A percentile compares a stretch with the other conserved stretches of the same genome.
Conservation (phyloP, 2,329 filamentous ascomycete species). For the Colletotrichum destructivum region DNA sequence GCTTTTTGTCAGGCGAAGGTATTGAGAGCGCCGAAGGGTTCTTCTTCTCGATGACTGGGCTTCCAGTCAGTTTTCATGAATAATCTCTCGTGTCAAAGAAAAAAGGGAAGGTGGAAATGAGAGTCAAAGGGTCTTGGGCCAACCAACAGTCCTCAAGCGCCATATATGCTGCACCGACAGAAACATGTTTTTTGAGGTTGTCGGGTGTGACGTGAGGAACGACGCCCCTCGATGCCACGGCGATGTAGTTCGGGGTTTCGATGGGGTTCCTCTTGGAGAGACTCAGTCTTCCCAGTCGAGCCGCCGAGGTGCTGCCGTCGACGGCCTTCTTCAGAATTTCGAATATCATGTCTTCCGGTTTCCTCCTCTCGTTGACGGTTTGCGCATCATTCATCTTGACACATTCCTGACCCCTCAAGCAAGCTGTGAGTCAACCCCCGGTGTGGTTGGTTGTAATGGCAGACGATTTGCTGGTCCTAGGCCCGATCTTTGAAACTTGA, state of each 20-base stretch:
- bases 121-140: slow-evolving; percentile 26
- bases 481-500: background rate
- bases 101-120: background rate
- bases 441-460: background rate
- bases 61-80: slow-evolving; percentile 11
- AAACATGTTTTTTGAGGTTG: slow-evolving; percentile 76
- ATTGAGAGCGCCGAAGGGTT: slow-evolving; percentile 62
- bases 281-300: slow-evolving; percentile 78
- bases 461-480: background rate
- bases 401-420: slow-evolving; percentile 8
- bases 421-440: slow-evolving; percentile 20
- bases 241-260: slow-evolving; percentile 87
- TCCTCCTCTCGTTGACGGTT: slow-evolving; percentile 35
- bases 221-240: slow-evolving; percentile 84
- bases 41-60: slow-evolving; percentile 68
- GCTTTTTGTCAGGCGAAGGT: slow-evolving; percentile 59
- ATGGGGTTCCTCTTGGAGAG: slow-evolving; percentile 76
- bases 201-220: slow-evolving; percentile 93
- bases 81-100: no score
- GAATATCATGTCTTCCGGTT: slow-evolving; percentile 57
- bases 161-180: slow-evolving; percentile 81
- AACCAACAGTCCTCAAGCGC: slow-evolving; percentile 92
- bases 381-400: slow-evolving; percentile 44
- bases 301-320: slow-evolving; percentile 59
- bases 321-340: slow-evolving; percentile 61